Base-by-base conservation (phyloP, 306 rosid genomes). In the Oxytropis ochrocephala region DNA sequence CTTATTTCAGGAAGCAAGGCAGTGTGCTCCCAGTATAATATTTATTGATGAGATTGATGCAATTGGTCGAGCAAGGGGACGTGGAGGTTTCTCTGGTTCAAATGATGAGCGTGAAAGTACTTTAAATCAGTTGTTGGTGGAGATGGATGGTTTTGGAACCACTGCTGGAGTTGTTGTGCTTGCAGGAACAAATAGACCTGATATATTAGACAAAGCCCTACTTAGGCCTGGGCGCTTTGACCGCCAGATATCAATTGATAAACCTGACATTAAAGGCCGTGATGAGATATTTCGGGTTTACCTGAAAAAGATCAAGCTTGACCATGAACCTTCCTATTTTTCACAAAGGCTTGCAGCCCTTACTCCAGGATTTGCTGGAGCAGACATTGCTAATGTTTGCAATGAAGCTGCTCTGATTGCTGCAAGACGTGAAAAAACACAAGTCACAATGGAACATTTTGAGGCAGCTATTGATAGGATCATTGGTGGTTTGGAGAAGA, bases 361-460 rank as follows among this genome's bases (percentile, higher is more conserved):
- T 38, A 94, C 97, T n/a, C 98, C 98, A 36, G 98, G 98, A 66
- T 90, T 94, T 87, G 96, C 97, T 21, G 98, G 98, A 69, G 98
- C 98, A n/a, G 98, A 90, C 85, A 94, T 94, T 81, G 97, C 98
- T 47, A 94, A 94, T 84, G 96, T 94, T 30, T 90, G 97, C 77
- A 94, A 94, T 29, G 98, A 94, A 84, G 98, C 92, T 80, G 98
- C 98, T 42, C 76, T 94, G 52, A 87, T 94, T 84, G 98, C 98
- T 76, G 98, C 98, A 18, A 90, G 98, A 69, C 10, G 16, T 70
- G 96, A 88, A 51, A 67, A 79, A 74, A 30, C 79, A 21, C 76
- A 71, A 76, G 88, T 94, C 70, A 84, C 86, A 42, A 87, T 94
- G 97, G 55, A 79, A 5, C 85, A 94, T 84, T 94, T 94, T 64